A percentile compares a stretch with the other conserved stretches of the same genome.
Conservation (phyloP, 192 early-diverging fungal species). For the Linnemannia hyalina region DNA sequence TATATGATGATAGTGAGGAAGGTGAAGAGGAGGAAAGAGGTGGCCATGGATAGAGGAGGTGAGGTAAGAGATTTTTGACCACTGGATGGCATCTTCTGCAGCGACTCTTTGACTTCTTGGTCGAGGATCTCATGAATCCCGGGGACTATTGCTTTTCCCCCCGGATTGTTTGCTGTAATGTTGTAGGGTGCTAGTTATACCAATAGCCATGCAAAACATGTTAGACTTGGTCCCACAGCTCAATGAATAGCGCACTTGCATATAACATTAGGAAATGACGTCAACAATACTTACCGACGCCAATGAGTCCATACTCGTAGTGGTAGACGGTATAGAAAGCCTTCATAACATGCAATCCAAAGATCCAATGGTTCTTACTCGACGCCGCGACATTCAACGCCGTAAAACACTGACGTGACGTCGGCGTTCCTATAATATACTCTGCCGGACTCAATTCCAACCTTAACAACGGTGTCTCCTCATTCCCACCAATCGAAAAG, state of each 20-base stretch:
- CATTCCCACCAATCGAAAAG: constrained; percentile 26
- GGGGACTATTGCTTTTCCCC: constrained; percentile 12
- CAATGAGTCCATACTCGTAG: constrained; percentile 34
- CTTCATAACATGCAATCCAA: constrained; percentile 30
- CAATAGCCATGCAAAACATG: not conserved
- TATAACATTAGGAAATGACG: not conserved
- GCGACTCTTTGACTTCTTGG: constrained; percentile 10
- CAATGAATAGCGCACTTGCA: not conserved
- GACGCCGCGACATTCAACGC: constrained; percentile 14
- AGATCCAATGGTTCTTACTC: constrained; percentile 35
- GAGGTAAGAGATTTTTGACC: not conserved
- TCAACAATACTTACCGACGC: constrained; percentile 17
- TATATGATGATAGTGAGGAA: not conserved
- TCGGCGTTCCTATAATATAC: constrained; percentile 25
- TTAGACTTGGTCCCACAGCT: not conserved
- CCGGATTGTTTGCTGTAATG: constrained; percentile 25
- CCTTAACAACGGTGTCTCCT: not conserved
- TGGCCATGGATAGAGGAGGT: not conserved
- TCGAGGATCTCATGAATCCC: constrained; percentile 16
- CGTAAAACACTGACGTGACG: constrained; percentile 28
- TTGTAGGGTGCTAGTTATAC: constrained; percentile 21
- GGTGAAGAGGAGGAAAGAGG: not conserved
- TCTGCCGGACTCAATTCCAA: constrained; percentile 31
- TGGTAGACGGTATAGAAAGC: constrained; percentile 42
- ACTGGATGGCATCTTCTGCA: not conserved